phyloP scores from a whole-genome alignment of 2,329 filamentous ascomycete species.

The Nigrospora osmanthi region DNA sequence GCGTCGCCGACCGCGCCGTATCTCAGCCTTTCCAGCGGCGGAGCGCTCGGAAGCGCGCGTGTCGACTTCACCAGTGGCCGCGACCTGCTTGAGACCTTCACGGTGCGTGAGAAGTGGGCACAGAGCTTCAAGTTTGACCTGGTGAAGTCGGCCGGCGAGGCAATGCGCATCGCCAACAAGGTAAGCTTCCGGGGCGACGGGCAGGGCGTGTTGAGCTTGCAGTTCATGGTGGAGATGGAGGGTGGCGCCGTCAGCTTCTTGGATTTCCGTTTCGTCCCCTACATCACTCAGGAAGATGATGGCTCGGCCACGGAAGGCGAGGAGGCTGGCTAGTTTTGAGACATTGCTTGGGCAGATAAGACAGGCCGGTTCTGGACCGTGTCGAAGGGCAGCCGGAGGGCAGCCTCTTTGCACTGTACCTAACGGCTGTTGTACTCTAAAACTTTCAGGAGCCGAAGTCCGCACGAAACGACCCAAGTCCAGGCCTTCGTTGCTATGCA shows the following conservation, averaged over 20 bases:
- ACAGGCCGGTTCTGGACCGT: too few species aligned
- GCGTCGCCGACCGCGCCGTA: conserved; percentile 59
- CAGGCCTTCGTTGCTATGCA: too few species aligned
- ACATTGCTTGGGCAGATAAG: too few species aligned
- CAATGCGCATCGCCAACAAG: conserved; percentile 90
- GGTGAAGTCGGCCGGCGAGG: conserved; percentile 75
- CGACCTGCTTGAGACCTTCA: conserved; percentile 68
- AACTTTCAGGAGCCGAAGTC: too few species aligned
- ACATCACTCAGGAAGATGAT: conserved; percentile 53
- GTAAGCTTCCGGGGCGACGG: conserved; percentile 83
- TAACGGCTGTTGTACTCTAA: too few species aligned
- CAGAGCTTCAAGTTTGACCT: conserved; percentile 84
- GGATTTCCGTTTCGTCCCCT: conserved; percentile 77
- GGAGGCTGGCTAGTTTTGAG: conserved; percentile 13
- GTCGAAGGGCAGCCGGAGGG: too few species aligned
- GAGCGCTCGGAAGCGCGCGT: conserved; percentile 52
- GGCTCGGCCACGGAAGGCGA: conserved; percentile 34
- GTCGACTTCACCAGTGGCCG: conserved; percentile 60
- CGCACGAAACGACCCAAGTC: too few species aligned
- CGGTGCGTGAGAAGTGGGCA: conserved; percentile 49
- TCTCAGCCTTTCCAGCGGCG: conserved; percentile 63
- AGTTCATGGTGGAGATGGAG: conserved; percentile 92
- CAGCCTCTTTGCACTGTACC: too few species aligned
- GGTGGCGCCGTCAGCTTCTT: conserved; percentile 63
- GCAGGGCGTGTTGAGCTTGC: conserved; percentile 85